Conservation (phyloP, 495 filamentous ascomycete species). For the Lasiosphaeriaceae sp. region DNA sequence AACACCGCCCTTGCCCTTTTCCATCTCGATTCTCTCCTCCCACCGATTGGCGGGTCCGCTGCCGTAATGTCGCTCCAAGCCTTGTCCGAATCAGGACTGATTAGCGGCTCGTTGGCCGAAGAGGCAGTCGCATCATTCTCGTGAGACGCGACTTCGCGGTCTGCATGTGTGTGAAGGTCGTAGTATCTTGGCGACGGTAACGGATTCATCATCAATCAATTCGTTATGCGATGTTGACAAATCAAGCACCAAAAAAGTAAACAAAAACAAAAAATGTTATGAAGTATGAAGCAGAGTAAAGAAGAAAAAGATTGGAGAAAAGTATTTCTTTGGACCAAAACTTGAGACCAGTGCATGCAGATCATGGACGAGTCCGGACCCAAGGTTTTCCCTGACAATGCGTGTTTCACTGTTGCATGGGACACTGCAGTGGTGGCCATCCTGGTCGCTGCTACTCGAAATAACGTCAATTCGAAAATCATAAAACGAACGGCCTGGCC, state of each 20-base stretch:
- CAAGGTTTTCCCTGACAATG: not conserved
- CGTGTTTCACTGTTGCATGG: not conserved
- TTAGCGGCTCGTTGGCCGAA: not conserved
- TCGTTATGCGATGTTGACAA: not conserved
- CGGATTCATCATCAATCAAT: slow-evolving; percentile 6
- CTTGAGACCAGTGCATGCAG: not conserved
- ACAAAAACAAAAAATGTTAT: not conserved
- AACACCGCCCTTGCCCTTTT: not conserved
- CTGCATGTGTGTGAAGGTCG: not conserved
- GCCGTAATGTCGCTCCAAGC: slow-evolving; percentile 15
- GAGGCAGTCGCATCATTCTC: not conserved
- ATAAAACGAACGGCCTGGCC: too few relatives aligned
- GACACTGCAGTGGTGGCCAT: too few relatives aligned
- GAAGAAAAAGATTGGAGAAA: not conserved
- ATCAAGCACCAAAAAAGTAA: not conserved
- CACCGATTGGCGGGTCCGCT: not conserved
- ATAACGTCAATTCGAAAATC: too few relatives aligned
- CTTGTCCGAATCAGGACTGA: not conserved
- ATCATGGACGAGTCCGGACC: not conserved
- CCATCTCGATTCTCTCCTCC: too few relatives aligned
- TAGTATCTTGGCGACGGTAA: slow-evolving; percentile 9
- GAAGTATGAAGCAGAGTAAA: not conserved
- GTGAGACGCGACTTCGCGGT: not conserved
- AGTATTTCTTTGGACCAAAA: too few relatives aligned
- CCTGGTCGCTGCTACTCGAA: too few relatives aligned